Conservation (phyloP, 345 rosid species). For the Odontarrhena argentea region DNA sequence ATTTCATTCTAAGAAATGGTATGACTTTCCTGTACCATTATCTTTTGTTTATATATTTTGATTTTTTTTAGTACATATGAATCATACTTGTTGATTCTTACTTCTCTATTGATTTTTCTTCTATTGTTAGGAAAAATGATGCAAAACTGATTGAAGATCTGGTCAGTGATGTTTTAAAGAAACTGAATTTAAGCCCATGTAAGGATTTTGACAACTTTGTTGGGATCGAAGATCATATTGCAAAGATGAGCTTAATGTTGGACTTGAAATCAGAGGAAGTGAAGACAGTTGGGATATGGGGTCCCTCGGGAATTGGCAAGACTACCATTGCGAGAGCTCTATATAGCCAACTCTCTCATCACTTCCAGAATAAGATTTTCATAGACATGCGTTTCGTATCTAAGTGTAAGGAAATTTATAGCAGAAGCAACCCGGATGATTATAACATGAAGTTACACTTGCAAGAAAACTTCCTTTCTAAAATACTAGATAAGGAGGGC, state of each 20-base stretch:
- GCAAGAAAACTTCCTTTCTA: not conserved
- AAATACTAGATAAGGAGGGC: not conserved
- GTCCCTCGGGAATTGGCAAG: not conserved
- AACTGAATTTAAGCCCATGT: not conserved
- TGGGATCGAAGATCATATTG: not conserved
- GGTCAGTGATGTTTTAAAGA: not conserved
- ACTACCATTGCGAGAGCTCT: not conserved
- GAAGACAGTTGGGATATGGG: constrained; percentile 22
- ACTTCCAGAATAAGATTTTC: not conserved
- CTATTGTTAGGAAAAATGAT: not conserved
- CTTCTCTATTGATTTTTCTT: not conserved
- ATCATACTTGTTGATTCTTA: not conserved
- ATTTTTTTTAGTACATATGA: too few relatives aligned
- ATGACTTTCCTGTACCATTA: too few relatives aligned
- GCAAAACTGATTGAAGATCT: constrained; percentile 1
- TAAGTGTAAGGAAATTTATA: not conserved
- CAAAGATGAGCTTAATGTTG: not conserved
- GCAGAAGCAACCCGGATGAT: not conserved
- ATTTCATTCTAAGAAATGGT: constrained; percentile 3
- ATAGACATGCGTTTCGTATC: not conserved
- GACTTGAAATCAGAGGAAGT: constrained; percentile 1
- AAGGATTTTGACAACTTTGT: not conserved
- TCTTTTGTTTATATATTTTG: too few relatives aligned
- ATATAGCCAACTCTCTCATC: not conserved
- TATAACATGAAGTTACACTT: constrained; percentile 1